Evolutionary conservation across 2,329 filamentous ascomycete genomes (phyloP).

Genomic region (Ophiostoma sp.): DNA sequence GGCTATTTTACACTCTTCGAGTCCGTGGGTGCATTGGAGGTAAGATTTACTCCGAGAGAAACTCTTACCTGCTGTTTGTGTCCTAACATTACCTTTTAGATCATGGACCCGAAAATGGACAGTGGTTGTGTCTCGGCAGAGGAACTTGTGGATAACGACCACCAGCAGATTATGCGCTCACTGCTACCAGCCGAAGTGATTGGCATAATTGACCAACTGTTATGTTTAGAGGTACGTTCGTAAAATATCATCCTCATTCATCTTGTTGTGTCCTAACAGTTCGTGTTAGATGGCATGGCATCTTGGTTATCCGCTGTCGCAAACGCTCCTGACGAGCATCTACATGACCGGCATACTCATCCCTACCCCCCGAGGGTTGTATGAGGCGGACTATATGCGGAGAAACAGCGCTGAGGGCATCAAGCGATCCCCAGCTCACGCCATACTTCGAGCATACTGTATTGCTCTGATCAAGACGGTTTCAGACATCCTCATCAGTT

Average conservation of each 20-base stretch:
- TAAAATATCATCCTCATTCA: not conserved
- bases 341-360: constrained; percentile 83
- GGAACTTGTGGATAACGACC: constrained; percentile 78
- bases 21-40: constrained; percentile 83
- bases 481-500: constrained; percentile 71
- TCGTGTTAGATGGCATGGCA: constrained; percentile 86
- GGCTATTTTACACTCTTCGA: constrained; percentile 91
- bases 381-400: constrained; percentile 64
- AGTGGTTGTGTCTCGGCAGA: constrained; percentile 78
- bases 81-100: constrained; percentile 53
- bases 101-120: constrained; percentile 99
- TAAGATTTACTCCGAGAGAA: constrained; percentile 35
- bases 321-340: constrained; percentile 89
- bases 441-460: constrained; percentile 81
- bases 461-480: constrained; percentile 81
- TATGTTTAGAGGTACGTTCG: constrained; percentile 76
- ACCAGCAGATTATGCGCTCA: constrained; percentile 68
- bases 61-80: not conserved
- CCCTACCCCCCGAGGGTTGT: constrained; percentile 63
- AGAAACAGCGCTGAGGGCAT: constrained; percentile 45
- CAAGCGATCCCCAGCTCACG: constrained; percentile 38
- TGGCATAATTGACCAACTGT: constrained; percentile 89
- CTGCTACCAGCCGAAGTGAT: constrained; percentile 78
- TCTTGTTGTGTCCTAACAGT: not conserved
- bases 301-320: constrained; percentile 89